These are phyloP conservation scores for Saururus chinensis DNA, from an alignment of 164 flowering plant species.

Conservation along the genomic window DNA sequence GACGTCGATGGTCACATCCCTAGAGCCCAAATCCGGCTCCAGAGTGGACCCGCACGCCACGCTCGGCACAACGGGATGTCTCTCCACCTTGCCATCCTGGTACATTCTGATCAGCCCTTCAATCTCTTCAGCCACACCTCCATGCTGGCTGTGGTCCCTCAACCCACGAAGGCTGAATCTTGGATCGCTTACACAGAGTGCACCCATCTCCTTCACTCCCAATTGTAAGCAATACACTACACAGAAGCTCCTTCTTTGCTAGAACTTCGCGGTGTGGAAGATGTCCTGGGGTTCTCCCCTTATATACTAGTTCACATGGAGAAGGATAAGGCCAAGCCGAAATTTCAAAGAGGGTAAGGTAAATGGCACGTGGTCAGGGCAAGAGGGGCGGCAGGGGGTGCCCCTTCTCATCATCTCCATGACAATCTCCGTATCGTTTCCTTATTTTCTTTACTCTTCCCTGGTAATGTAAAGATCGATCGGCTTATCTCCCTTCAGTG, in stretches of 20 bases:
- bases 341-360: not conserved
- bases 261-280: not conserved
- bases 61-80: conserved; percentile 25
- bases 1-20: conserved; percentile 36
- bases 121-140: conserved; percentile 30
- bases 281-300: not conserved
- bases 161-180: not conserved
- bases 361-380: not conserved
- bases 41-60: conserved; percentile 20
- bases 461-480: too few species aligned
- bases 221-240: not conserved
- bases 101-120: conserved; percentile 41
- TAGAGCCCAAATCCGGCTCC: conserved; percentile 27
- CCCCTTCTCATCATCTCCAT: not conserved
- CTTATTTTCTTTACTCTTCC: too few species aligned
- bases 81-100: conserved; percentile 49
- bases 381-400: not conserved
- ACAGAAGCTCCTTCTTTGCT: too few species aligned
- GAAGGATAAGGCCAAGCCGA: not conserved
- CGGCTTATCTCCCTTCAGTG: too few species aligned
- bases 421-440: not conserved
- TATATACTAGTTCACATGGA: not conserved
- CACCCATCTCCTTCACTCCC: not conserved
- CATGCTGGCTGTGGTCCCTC: conserved; percentile 13
- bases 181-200: not conserved